phyloP scores from a whole-genome alignment of 257 asterid genomes.

The Salvia hispanica region DNA sequence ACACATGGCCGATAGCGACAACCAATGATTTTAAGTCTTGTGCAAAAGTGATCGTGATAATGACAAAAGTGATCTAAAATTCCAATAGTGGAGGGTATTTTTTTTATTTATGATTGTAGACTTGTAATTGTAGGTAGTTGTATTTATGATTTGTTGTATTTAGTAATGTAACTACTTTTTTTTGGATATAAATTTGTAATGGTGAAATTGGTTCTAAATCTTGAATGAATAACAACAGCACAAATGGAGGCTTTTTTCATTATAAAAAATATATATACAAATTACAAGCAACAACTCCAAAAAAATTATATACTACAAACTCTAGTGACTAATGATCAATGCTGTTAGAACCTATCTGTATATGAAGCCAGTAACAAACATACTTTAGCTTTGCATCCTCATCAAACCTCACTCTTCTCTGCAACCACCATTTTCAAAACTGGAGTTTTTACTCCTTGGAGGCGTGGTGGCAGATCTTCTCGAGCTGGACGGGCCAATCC shows the following conservation, averaged over 20 bases:
- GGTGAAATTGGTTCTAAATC: neutral
- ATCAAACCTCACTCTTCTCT: slow-evolving; percentile 36
- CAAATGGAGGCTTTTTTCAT: slow-evolving; percentile 20
- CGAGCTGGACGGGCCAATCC: slow-evolving; percentile 73
- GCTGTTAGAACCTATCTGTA: slow-evolving; percentile 41
- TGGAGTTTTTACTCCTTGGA: slow-evolving; percentile 35
- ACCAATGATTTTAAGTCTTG: too few species aligned
- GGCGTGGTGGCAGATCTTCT: slow-evolving; percentile 57
- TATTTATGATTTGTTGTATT: neutral
- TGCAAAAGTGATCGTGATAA: too few species aligned
- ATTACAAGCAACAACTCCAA: slow-evolving; percentile 13
- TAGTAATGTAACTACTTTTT: neutral
- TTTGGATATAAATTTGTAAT: neutral
- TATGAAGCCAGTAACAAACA: slow-evolving; percentile 33
- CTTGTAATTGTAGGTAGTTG: neutral
- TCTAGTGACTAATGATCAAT: slow-evolving; percentile 29
- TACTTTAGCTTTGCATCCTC: slow-evolving; percentile 34
- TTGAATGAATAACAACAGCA: too few species aligned
- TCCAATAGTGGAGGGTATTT: too few species aligned
- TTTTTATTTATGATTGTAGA: neutral
- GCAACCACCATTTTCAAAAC: slow-evolving; percentile 13
- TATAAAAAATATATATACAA: slow-evolving; percentile 32
- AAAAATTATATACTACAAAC: slow-evolving; percentile 33
- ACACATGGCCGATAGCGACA: too few species aligned
- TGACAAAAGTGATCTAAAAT: neutral